Percentiles rank a stretch among this genome's conserved stretches.
These are phyloP conservation scores for Lactifluus volemus DNA, from an alignment of 768 basidiomycete species.

Conservation along the genomic window DNA sequence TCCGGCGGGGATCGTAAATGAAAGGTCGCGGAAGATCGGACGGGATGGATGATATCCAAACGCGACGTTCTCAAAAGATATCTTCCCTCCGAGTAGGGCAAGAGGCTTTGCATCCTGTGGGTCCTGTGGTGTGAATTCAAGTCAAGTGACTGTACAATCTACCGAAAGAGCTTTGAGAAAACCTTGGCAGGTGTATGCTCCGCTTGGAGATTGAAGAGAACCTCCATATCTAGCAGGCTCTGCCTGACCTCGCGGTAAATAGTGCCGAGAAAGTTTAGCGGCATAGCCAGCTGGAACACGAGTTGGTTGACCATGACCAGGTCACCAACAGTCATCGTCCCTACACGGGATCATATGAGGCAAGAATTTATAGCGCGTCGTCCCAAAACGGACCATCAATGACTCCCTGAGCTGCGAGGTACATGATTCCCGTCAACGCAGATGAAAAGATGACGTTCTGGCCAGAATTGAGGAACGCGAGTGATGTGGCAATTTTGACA, in stretches of 20 bases:
- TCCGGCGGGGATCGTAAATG: slow-evolving; percentile 89
- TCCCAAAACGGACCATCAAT: slow-evolving; percentile 55
- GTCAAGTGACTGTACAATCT: neutral
- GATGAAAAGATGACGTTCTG: slow-evolving; percentile 95
- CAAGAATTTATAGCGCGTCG: neutral
- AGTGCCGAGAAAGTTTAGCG: slow-evolving; percentile 93
- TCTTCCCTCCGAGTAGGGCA: slow-evolving; percentile 68
- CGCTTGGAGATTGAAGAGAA: slow-evolving; percentile 81
- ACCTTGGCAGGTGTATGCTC: slow-evolving; percentile 64
- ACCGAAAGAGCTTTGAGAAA: neutral
- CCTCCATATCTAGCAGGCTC: slow-evolving; percentile 95
- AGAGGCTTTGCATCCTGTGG: slow-evolving; percentile 59
- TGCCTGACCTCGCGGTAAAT: slow-evolving; percentile 97
- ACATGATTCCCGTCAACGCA: slow-evolving; percentile 92
- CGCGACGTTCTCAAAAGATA: slow-evolving; percentile 84
- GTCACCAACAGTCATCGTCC: slow-evolving; percentile 97
- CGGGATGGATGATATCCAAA: slow-evolving; percentile 91
- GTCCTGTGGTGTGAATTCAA: slow-evolving; percentile 42
- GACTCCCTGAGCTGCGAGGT: slow-evolving; percentile 91
- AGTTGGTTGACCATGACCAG: slow-evolving; percentile 99
- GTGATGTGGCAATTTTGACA: slow-evolving; percentile 88
- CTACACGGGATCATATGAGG: slow-evolving; percentile 32
- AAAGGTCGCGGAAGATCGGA: slow-evolving; percentile 81
- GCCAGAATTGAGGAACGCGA: slow-evolving; percentile 90
- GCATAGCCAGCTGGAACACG: slow-evolving; percentile 93